phyloP scores from a whole-genome alignment of 495 filamentous ascomycete genomes.

The Aspergillus incahuasiensis region DNA sequence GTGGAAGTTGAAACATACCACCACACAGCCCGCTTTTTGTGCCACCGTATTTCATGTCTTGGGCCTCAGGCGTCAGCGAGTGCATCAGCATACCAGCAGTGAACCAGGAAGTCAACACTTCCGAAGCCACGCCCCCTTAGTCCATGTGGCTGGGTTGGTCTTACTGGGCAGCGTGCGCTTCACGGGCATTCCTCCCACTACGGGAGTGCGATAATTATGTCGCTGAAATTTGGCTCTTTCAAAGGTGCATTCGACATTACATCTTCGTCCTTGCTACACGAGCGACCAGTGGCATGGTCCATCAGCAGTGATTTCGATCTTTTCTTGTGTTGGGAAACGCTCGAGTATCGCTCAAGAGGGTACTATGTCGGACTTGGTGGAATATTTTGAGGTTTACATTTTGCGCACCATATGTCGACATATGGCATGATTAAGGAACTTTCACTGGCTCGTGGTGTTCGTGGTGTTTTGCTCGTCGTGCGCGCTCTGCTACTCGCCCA shows the following conservation, averaged over 20 bases:
- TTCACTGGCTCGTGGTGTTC: neutral
- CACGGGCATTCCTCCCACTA: neutral
- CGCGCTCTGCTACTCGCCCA: constrained; percentile 13
- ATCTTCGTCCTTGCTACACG: neutral
- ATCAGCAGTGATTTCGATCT: neutral
- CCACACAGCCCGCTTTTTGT: constrained; percentile 20
- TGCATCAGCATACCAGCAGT: constrained; percentile 52
- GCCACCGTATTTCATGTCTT: constrained; percentile 18
- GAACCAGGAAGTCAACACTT: constrained; percentile 10
- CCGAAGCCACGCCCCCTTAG: neutral
- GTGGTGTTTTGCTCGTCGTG: neutral
- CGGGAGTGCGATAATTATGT: neutral
- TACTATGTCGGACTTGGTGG: neutral
- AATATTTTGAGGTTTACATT: neutral
- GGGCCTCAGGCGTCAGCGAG: constrained; percentile 53
- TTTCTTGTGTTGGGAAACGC: neutral
- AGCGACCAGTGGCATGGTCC: neutral
- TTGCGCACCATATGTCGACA: neutral
- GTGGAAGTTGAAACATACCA: constrained; percentile 24
- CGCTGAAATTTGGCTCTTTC: neutral
- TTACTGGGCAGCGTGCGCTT: neutral
- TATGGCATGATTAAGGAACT: neutral
- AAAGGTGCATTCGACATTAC: neutral
- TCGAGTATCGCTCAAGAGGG: neutral
- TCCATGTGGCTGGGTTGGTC: neutral